Evolutionary conservation across 345 rosid species (phyloP).

Genomic region (Punica granatum): DNA sequence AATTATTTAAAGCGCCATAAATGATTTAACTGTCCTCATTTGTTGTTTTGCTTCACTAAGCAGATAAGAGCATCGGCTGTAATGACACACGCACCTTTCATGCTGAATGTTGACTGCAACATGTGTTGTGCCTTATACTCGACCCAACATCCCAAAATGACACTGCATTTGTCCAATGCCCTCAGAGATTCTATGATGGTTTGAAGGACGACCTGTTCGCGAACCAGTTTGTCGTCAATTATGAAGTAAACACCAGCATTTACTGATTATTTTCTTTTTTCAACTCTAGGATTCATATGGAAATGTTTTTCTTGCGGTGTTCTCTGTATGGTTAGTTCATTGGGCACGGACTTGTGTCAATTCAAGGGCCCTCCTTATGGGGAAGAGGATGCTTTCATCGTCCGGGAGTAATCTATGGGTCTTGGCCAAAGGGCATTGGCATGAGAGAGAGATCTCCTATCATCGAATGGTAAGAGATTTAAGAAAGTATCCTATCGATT

Average conservation of each 20-base stretch:
- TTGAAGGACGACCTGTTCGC: conserved; percentile 25
- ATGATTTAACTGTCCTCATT: no score
- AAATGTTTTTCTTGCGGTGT: neutral
- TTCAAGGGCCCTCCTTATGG: conserved; percentile 40
- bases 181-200: conserved; percentile 38
- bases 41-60: no score
- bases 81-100: conserved; percentile 64
- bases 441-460: neutral
- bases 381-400: conserved; percentile 63
- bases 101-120: conserved; percentile 73
- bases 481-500: no score
- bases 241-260: conserved; percentile 10
- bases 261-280: neutral
- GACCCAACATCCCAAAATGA: conserved; percentile 15
- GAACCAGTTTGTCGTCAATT: conserved; percentile 18
- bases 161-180: conserved; percentile 44
- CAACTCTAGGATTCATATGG: neutral
- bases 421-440: conserved; percentile 17
- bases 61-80: conserved; percentile 48
- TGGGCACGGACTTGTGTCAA: conserved; percentile 36
- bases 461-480: neutral
- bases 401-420: conserved; percentile 52
- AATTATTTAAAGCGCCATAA: no score
- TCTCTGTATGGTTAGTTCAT: conserved; percentile 15
- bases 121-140: conserved; percentile 45